Evolutionary conservation across 352 stramenopile genomes (phyloP).

Genomic region (Elongisporangium undulatum): DNA sequence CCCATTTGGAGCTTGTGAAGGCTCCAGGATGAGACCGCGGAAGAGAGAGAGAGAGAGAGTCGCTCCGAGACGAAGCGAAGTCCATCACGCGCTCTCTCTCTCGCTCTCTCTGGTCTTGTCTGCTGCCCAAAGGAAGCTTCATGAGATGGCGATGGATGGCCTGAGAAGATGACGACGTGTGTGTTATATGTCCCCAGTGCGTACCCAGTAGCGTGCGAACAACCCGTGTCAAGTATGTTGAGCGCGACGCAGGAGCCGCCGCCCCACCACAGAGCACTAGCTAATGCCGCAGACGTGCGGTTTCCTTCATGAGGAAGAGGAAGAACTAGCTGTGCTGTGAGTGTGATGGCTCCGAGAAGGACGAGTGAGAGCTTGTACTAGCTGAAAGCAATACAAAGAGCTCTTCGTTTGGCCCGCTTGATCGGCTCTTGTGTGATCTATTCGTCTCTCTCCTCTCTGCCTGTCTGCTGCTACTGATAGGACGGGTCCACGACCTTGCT

Average conservation of each 20-base stretch:
- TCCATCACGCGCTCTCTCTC: neutral
- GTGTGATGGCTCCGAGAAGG: neutral
- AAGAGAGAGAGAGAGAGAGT: neutral
- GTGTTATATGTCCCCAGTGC: neutral
- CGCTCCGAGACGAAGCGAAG: neutral
- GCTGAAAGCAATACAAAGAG: constrained; percentile 8
- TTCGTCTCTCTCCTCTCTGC: constrained; percentile 3
- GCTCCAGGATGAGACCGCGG: neutral
- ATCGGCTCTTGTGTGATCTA: neutral
- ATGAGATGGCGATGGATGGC: neutral
- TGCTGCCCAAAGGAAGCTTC: neutral
- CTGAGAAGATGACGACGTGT: neutral
- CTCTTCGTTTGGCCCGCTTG: constrained; percentile 6
- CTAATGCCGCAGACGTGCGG: constrained; percentile 1
- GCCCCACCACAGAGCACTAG: neutral
- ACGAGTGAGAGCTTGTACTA: constrained; percentile 1
- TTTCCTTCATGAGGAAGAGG: constrained; percentile 6
- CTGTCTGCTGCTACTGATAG: neutral
- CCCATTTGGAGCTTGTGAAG: neutral
- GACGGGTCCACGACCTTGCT: constrained; percentile 48
- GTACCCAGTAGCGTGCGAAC: neutral
- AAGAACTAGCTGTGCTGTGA: constrained; percentile 3
- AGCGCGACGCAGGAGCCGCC: constrained; percentile 4
- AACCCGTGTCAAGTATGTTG: constrained; percentile 13
- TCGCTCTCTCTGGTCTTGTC: neutral